These are phyloP conservation scores for Incumbomyces lentus DNA, from an alignment of 2,329 filamentous ascomycete species.

Conservation along the genomic window DNA sequence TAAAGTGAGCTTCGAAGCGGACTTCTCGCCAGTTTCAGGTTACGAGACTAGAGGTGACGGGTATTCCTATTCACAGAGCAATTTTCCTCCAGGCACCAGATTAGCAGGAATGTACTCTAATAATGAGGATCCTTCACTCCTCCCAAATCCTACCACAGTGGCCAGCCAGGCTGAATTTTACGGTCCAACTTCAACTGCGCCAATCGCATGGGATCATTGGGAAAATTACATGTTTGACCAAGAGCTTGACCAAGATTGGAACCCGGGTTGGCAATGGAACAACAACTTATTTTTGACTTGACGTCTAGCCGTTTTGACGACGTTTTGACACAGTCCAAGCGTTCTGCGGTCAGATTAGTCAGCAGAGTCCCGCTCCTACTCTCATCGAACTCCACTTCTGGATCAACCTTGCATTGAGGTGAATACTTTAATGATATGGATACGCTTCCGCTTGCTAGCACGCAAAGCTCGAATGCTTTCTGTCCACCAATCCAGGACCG, in stretches of 20 bases:
- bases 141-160: background rate
- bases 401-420: no score
- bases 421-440: no score
- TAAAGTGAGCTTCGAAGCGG: background rate
- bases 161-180: background rate
- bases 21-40: background rate
- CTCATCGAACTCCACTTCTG: no score
- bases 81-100: background rate
- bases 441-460: background rate
- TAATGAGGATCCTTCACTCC: background rate
- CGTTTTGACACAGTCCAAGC: no score
- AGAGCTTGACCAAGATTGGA: conserved; percentile 16
- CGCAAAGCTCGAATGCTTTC: background rate
- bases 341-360: no score
- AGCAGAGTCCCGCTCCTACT: no score
- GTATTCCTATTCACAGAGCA: background rate
- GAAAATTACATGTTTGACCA: conserved; percentile 17
- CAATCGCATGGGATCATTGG: conserved; percentile 9
- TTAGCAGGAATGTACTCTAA: background rate
- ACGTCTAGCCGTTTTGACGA: no score
- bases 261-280: conserved; percentile 3
- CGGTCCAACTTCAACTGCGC: background rate
- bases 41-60: background rate
- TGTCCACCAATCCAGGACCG: background rate
- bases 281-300: background rate